phyloP scores from a whole-genome alignment of 352 stramenopile species.

The Blastocystis sp. region DNA sequence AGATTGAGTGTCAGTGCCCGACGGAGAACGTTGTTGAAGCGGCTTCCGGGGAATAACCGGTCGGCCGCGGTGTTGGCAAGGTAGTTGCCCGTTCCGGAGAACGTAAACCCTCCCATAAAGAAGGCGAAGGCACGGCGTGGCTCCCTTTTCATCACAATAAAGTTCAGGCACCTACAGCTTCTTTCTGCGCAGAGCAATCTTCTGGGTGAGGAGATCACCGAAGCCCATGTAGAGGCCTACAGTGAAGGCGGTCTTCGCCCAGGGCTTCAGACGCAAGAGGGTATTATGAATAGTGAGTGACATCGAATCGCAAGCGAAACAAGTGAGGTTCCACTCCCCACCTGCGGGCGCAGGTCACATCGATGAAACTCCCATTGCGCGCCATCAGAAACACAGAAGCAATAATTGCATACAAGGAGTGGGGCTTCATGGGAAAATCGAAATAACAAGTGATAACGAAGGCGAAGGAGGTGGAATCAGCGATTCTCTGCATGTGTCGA shows the following conservation, averaged over 20 bases:
- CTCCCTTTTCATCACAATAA: neutral
- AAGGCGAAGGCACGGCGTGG: neutral
- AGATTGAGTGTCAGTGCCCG: neutral
- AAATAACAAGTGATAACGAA: too few species aligned
- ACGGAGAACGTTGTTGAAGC: conserved; percentile 6
- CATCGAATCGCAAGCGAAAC: too few species aligned
- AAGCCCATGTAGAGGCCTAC: conserved; percentile 24
- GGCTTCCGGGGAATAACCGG: neutral
- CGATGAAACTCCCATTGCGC: too few species aligned
- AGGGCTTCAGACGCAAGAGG: neutral
- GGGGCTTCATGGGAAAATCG: too few species aligned
- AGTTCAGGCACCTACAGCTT: neutral
- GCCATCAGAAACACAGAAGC: too few species aligned
- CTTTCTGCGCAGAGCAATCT: neutral
- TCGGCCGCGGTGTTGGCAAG: neutral
- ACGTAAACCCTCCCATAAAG: conserved; percentile 25
- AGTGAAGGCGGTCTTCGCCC: conserved; percentile 19
- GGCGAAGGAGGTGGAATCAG: too few species aligned
- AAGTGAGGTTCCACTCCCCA: too few species aligned
- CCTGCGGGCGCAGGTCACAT: too few species aligned
- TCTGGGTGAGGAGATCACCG: neutral
- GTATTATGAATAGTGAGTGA: too few species aligned
- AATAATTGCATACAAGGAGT: too few species aligned
- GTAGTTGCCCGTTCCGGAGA: conserved; percentile 7
- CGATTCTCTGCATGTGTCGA: too few species aligned